A percentile compares a stretch with the other conserved stretches of the same genome.
These are phyloP conservation scores for Climacium dendroides DNA, from an alignment of 225 moss, liverwort and hornwort species.

Conservation along the genomic window DNA sequence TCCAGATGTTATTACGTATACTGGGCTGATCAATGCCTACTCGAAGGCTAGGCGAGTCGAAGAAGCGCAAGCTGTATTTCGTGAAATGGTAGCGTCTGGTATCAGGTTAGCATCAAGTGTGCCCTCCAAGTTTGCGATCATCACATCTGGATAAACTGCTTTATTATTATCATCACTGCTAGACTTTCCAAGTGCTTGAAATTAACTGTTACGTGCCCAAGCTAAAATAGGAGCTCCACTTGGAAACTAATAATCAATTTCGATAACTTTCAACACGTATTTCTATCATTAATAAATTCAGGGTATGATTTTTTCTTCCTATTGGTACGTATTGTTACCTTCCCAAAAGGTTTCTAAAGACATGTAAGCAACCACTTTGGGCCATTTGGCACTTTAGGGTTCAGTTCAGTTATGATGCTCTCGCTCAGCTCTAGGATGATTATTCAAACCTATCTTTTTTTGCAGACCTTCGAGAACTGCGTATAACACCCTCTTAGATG, in stretches of 20 bases:
- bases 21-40: slow-evolving; percentile 66
- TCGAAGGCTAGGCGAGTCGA: slow-evolving; percentile 58
- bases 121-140: neutral
- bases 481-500: slow-evolving; percentile 66
- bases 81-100: slow-evolving; percentile 71
- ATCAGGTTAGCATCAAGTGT: slow-evolving; percentile 28
- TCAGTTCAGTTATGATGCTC: neutral
- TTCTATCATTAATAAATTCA: neutral
- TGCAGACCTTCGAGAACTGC: slow-evolving; percentile 59
- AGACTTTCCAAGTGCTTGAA: neutral
- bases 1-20: slow-evolving; percentile 70
- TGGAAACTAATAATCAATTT: neutral
- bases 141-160: neutral
- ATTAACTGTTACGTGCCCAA: neutral
- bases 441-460: neutral
- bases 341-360: neutral
- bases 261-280: neutral
- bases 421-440: neutral
- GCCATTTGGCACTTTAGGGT: neutral
- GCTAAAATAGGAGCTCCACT: neutral
- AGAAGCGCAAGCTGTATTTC: slow-evolving; percentile 63
- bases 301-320: neutral
- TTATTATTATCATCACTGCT: neutral
- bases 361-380: neutral
- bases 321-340: neutral